Evolutionary conservation across 2,329 filamentous ascomycete species (phyloP), one percentile per base, ranked within the genome.

Genomic region (Microdochium bolleyi): DNA sequence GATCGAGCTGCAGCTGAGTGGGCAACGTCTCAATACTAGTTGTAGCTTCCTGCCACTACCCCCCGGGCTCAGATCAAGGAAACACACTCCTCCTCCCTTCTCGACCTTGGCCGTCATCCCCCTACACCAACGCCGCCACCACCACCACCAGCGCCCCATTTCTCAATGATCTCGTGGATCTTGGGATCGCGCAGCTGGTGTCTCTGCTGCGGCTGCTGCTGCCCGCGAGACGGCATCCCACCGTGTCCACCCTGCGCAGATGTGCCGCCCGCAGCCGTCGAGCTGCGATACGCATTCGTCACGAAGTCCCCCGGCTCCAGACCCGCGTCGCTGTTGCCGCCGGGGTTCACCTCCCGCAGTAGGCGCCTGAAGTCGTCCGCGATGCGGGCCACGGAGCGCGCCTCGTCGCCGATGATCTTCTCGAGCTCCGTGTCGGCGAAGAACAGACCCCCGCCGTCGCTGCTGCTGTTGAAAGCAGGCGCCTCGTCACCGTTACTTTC

Each of bases 101-200:
- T n/a, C n/a, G n/a, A n/a, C n/a, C n/a, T n/a, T n/a, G n/a, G n/a
- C n/a, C n/a, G n/a, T n/a, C n/a, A n/a, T n/a, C n/a, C n/a, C n/a
- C n/a, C n/a, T n/a, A n/a, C 10, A 19, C 21, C 41, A 24, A 46
- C 16, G 22, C 41, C 41, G 66, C 5, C 19, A 24, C 13, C 41
- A 8, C 41, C 41, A 13, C 41, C 41, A 8, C 41, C 13, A 8
- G 13, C 19, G 16, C 41, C 41, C 41, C 41, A 46, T 21, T 13
- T 46, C 9, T 46, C 41, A 13, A 46, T 22, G 5, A 46, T 46
- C 41, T 46, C 41, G 41, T 46, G 41, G 41, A 46, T 46, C 41
- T 46, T 46, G 19, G 41, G 41, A 22, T 46, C 41, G 19, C 41
- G 41, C 10, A 46, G n/a, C 41, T 22, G 13, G 3, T 19, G 37